These are phyloP conservation scores for Suillus occidentalis DNA, from an alignment of 768 basidiomycete species.

Conservation along the genomic window DNA sequence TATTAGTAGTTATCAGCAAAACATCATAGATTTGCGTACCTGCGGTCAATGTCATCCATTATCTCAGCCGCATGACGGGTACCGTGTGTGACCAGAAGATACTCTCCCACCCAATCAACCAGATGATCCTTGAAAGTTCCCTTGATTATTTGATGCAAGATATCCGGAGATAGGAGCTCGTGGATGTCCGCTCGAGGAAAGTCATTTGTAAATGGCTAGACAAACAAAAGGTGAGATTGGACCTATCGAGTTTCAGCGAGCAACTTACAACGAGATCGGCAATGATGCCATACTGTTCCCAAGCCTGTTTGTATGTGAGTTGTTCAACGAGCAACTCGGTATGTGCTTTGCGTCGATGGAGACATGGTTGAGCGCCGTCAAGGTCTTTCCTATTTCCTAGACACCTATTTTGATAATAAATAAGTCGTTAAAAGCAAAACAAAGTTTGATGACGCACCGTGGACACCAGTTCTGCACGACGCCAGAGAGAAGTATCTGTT, in stretches of 20 bases:
- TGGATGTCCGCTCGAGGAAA: background rate
- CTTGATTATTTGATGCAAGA: conserved; percentile 48
- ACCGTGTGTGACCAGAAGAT: no score
- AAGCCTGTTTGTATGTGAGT: conserved; percentile 30
- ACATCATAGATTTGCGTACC: conserved; percentile 2
- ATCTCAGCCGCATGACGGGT: no score
- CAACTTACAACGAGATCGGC: conserved; percentile 17
- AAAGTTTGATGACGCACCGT: conserved; percentile 20
- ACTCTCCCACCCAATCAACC: conserved; percentile 29
- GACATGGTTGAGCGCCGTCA: conserved; percentile 16
- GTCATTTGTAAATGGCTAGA: background rate
- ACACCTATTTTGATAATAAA: background rate
- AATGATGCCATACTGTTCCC: conserved; percentile 37
- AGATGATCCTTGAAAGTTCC: conserved; percentile 47
- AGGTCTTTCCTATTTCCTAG: background rate
- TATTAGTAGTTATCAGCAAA: background rate
- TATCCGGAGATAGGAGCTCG: background rate
- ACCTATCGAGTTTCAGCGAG: background rate
- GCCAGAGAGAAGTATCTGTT: conserved; percentile 34
- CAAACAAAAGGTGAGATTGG: background rate
- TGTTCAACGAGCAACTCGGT: conserved; percentile 18
- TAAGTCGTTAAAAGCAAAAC: background rate
- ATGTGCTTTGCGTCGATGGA: conserved; percentile 19
- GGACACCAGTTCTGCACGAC: conserved; percentile 39
- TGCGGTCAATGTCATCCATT: conserved; percentile 1